Base-by-base conservation (phyloP, 2,329 filamentous ascomycete genomes). In the Botrytis medusae region DNA sequence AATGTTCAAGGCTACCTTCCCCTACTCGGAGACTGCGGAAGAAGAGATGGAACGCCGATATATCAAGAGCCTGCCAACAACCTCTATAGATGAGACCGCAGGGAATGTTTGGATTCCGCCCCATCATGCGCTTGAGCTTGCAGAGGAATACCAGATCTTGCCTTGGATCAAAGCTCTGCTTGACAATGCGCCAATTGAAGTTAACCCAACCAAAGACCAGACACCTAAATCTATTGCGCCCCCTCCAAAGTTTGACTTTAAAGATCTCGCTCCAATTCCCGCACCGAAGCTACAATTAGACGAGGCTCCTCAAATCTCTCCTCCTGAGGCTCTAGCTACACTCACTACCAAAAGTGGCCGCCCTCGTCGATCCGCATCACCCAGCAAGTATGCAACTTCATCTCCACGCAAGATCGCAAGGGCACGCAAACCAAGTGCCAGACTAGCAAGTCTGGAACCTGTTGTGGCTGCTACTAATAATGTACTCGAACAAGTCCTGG, bases 31-130 rank as follows among this genome's bases (percentile, higher is more conserved):
- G 75, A 84, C 87, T 32, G 84, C 87, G 44, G 92, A 96, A 77
- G 93, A 96, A 80, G 89, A 93, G 78, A 84, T 84, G 2, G 93
- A 97, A 85, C 91, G 93, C 81, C 90, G 88, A 79, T 95, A 94
- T 83, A 91, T 99, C 83, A 98, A 97, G 85, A 89, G 88, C 10
- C 90, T 96, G 42, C 84, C 89, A 48, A 92, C 92, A 44, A 97
- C 95, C 16, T 97, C 94, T 78, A 87, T 87, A 73, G 95, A 98
- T 81, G 96, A 98, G 86, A 94, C 96, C 44, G 96, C 96, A 40
- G 96, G 96, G 63, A 99, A 98, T 82, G 90, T 99, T 70, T 99
- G 96, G 96, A 95, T 98, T 69, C 90, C 94, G 64, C 94, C 95
- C 9, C 87, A 91, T 77, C 84, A 89, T 89, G 96, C 96, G 51